Percentiles rank a stretch among this genome's conserved stretches.
Evolutionary conservation across 495 filamentous ascomycete species (phyloP).

Genomic region (Bathelium albidoporum): DNA sequence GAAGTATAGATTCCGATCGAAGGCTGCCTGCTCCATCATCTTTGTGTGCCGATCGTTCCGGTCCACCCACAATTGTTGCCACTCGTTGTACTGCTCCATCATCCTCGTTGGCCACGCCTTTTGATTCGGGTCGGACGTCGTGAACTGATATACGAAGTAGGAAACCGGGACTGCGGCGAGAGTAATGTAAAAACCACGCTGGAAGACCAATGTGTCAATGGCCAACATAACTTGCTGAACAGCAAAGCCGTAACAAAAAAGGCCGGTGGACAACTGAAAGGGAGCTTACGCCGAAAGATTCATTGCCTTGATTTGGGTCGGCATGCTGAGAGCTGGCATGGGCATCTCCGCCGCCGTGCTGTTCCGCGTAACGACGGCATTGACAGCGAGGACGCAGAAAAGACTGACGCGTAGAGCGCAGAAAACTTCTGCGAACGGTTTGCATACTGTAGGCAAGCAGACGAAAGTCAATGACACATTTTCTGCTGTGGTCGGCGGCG

Average conservation of each 20-base stretch:
- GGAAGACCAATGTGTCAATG: too few relatives aligned
- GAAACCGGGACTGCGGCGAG: conserved; percentile 47
- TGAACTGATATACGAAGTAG: conserved; percentile 47
- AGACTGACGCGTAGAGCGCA: conserved; percentile 22
- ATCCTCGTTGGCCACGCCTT: conserved; percentile 46
- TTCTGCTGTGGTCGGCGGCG: conserved; percentile 4
- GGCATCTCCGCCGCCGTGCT: conserved; percentile 13
- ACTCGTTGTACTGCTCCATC: conserved; percentile 44
- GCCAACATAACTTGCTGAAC: too few relatives aligned
- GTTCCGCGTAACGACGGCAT: conserved; percentile 26
- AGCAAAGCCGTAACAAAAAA: too few relatives aligned
- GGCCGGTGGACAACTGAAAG: conserved; percentile 7
- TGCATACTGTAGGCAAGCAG: conserved; percentile 21
- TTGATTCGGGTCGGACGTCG: conserved; percentile 38
- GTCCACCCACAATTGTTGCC: conserved; percentile 42
- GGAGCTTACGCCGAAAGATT: conserved; percentile 51
- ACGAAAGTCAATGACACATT: conserved; percentile 12
- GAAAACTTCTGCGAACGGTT: conserved; percentile 25
- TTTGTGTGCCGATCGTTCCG: conserved; percentile 53
- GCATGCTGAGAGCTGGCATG: conserved; percentile 7
- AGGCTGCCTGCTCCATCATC: conserved; percentile 58
- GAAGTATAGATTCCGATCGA: conserved; percentile 56
- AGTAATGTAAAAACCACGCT: conserved; percentile 58
- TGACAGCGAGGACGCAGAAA: conserved; percentile 22
- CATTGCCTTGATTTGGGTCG: conserved; percentile 47